Conservation (phyloP, 2,329 filamentous ascomycete genomes). For the Venturia oleaginea region DNA sequence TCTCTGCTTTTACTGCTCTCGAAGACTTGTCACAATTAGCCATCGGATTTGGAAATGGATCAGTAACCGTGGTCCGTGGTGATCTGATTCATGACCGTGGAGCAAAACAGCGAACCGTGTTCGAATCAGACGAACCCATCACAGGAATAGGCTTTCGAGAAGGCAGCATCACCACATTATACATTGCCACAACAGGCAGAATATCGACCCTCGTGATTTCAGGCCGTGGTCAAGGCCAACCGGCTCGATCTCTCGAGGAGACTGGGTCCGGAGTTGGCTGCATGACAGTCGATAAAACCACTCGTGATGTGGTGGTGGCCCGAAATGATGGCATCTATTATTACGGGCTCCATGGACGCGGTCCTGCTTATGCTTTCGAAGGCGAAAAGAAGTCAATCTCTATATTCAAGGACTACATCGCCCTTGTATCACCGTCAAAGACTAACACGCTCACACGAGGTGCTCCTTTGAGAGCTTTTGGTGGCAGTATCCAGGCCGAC, state of each 20-base stretch:
- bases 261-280: slow-evolving; percentile 86
- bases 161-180: slow-evolving; percentile 63
- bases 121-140: slow-evolving; percentile 93
- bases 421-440: slow-evolving; percentile 71
- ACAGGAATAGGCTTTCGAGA: slow-evolving; percentile 76
- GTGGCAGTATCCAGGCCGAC: slow-evolving; percentile 57
- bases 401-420: slow-evolving; percentile 77
- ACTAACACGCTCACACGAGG: slow-evolving; percentile 41
- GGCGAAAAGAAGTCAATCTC: slow-evolving; percentile 75
- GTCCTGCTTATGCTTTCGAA: slow-evolving; percentile 84
- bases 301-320: slow-evolving; percentile 81
- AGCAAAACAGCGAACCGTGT: slow-evolving; percentile 85
- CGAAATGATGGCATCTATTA: slow-evolving; percentile 94
- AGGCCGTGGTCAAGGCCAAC: slow-evolving; percentile 79
- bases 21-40: slow-evolving; percentile 88
- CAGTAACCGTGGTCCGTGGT: slow-evolving; percentile 85
- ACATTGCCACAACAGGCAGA: slow-evolving; percentile 82
- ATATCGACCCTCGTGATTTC: slow-evolving; percentile 82
- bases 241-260: slow-evolving; percentile 81
- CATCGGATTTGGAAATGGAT: slow-evolving; percentile 90
- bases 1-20: slow-evolving; percentile 80
- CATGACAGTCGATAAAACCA: slow-evolving; percentile 76
- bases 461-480: slow-evolving; percentile 56
- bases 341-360: slow-evolving; percentile 76
- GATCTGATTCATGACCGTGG: slow-evolving; percentile 93